Evolutionary conservation across 176 grass and related monocot species (phyloP), one percentile per base, ranked within the genome.

Genomic region (Eragrostis curvula): DNA sequence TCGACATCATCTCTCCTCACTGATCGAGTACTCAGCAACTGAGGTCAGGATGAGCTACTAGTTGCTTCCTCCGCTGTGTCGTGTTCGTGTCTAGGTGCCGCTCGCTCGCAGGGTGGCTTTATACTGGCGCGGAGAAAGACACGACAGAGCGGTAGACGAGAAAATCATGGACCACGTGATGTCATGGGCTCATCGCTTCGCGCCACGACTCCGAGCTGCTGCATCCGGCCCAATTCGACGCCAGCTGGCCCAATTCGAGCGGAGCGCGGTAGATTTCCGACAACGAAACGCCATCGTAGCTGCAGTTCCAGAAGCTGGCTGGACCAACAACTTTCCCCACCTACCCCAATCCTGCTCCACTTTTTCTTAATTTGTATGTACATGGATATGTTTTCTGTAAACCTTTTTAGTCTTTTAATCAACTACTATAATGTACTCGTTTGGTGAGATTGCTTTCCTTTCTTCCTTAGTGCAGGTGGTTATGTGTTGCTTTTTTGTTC

Each of bases 1-100:
- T 89, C 81, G 24, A 36, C 92, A 88, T 89, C 49, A 59, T n/a
- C 20, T 42, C n/a, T 25, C n/a, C 56, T 59, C 56, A 18, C 56
- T 4, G 18, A 55, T 21, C 32, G 32, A 21, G n/a, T n/a, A n/a
- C n/a, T n/a, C n/a, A 58, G 8, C 21, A 21, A 58, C 21, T 9
- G 16, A 8, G n/a, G n/a, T 58, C 20, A 58, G 21, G 23, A 58
- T 21, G 3, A 59, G 56, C 56, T 12, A 24, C n/a, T n/a, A 25
- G 21, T 10, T 6, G 18, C 18, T 23, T 56, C 50, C 50, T 53
- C 17, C 18, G 50, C 7, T 53, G 32, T 4, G 32, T 2, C 50
- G 6, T 16, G 16, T 59, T 21, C 56, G 11, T n/a, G n/a, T n/a
- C n/a, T n/a, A n/a, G 56, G 56, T 24, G 56, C 56, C 24, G 56